These are phyloP conservation scores for Porodaedalea pini DNA, from an alignment of 1,284 basidiomycete genomes.

Conservation along the genomic window DNA sequence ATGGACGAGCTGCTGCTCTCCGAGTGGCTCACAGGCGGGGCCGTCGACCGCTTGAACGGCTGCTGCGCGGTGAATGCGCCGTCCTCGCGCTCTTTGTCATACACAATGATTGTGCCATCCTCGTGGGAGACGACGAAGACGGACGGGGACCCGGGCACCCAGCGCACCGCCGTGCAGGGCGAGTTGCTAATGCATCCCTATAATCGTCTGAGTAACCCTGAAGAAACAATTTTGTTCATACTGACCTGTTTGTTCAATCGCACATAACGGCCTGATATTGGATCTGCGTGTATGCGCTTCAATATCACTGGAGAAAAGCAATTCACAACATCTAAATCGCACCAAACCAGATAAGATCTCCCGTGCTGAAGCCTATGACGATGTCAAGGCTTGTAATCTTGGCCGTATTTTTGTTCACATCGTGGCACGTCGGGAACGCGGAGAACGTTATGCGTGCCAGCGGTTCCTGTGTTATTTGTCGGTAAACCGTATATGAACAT, in stretches of 20 bases:
- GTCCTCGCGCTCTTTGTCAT: slow-evolving; percentile 88
- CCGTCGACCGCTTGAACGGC: slow-evolving; percentile 36
- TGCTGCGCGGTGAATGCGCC: slow-evolving; percentile 63
- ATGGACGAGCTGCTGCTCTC: slow-evolving; percentile 21
- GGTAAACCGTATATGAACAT: slow-evolving; percentile 12
- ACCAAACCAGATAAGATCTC: slow-evolving; percentile 93
- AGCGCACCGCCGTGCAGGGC: slow-evolving; percentile 80
- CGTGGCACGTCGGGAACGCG: slow-evolving; percentile 85
- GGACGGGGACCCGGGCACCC: slow-evolving; percentile 83
- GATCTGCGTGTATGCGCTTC: slow-evolving; percentile 48
- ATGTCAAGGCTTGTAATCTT: slow-evolving; percentile 81
- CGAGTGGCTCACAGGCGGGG: slow-evolving; percentile 12
- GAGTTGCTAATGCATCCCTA: slow-evolving; percentile 79
- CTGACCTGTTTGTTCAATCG: slow-evolving; percentile 88
- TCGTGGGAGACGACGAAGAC: slow-evolving; percentile 90
- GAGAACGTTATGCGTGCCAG: slow-evolving; percentile 84
- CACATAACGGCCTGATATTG: slow-evolving; percentile 79
- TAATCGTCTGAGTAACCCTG: slow-evolving; percentile 16
- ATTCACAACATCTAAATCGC: slow-evolving; percentile 25
- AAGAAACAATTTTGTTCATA: slow-evolving; percentile 13
- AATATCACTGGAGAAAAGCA: background rate
- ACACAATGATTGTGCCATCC: slow-evolving; percentile 85
- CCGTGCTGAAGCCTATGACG: slow-evolving; percentile 88
- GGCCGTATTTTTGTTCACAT: slow-evolving; percentile 77
- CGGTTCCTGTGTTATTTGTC: slow-evolving; percentile 61